These are phyloP conservation scores for Aspergillus wentii DNA, from an alignment of 495 filamentous ascomycete genomes.

Conservation along the genomic window DNA sequence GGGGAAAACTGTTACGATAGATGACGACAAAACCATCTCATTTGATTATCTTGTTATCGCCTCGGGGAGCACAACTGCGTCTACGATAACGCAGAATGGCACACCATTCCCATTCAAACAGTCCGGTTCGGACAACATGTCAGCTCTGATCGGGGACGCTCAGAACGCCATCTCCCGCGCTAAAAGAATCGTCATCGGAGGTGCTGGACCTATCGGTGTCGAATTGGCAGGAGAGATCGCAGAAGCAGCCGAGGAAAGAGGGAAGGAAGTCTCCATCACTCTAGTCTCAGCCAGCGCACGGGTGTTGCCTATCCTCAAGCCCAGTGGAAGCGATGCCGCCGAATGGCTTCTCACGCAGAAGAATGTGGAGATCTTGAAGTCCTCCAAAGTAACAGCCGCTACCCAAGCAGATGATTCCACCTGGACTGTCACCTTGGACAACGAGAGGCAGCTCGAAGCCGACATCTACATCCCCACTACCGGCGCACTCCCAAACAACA, in stretches of 20 bases:
- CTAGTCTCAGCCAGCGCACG: constrained; percentile 33
- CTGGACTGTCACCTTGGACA: constrained; percentile 34
- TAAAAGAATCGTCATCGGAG: constrained; percentile 58
- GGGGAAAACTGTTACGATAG: constrained; percentile 38
- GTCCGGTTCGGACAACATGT: constrained; percentile 35
- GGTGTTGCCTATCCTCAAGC: constrained; percentile 28
- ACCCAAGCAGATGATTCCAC: no score
- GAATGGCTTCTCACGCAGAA: constrained; percentile 19
- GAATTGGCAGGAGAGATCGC: constrained; percentile 58
- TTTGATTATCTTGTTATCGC: constrained; percentile 57
- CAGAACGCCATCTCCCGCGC: constrained; percentile 45
- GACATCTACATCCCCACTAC: constrained; percentile 62
- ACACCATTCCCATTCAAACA: constrained; percentile 51
- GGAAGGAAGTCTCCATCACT: constrained; percentile 37
- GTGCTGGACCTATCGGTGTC: constrained; percentile 64
- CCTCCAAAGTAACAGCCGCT: constrained; percentile 15
- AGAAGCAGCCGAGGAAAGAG: constrained; percentile 37
- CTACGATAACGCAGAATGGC: constrained; percentile 27
- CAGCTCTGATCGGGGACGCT: constrained; percentile 33
- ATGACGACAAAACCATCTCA: constrained; percentile 22
- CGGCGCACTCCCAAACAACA: constrained; percentile 56
- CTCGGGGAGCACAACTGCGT: constrained; percentile 40
- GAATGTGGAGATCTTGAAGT: constrained; percentile 12
- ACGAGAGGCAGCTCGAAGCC: constrained; percentile 34
- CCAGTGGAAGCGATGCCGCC: constrained; percentile 18